Evolutionary conservation across 2,329 filamentous ascomycete genomes (phyloP).

Genomic region (Arthrinium puccinioides): DNA sequence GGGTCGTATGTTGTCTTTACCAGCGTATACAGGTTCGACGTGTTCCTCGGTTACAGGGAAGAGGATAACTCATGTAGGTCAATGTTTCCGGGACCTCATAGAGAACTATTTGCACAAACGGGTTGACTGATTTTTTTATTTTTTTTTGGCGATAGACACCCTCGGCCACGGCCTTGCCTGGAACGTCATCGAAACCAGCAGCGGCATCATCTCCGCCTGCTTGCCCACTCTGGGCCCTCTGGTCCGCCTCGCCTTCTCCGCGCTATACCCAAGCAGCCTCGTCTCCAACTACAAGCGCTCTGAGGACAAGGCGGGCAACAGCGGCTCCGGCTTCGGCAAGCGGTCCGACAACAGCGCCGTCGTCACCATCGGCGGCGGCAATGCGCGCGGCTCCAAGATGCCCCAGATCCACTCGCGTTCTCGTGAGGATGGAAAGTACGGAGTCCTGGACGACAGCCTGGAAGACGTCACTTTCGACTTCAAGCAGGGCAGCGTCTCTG

Average conservation of each 20-base stretch:
- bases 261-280: neutral
- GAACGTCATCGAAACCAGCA: conserved; percentile 4
- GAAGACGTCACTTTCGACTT: neutral
- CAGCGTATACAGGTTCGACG: conserved; percentile 2
- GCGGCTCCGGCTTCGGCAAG: conserved; percentile 2
- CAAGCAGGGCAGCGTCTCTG: too few relatives aligned
- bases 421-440: conserved; percentile 3
- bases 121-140: neutral
- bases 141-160: too few relatives aligned
- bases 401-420: neutral
- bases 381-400: neutral
- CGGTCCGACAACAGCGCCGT: conserved; percentile 1
- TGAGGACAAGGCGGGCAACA: neutral
- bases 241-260: conserved; percentile 2
- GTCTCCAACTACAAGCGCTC: neutral
- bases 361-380: conserved; percentile 3
- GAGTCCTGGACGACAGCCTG: conserved; percentile 3
- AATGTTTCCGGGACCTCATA: too few relatives aligned
- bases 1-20: conserved; percentile 6
- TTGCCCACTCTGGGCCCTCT: conserved; percentile 4
- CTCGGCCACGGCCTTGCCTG: conserved; percentile 3
- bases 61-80: conserved; percentile 4
- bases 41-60: conserved; percentile 2
- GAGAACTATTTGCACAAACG: neutral
- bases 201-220: conserved; percentile 3